Conservation (phyloP, 306 rosid genomes). For the Quercus variabilis region DNA sequence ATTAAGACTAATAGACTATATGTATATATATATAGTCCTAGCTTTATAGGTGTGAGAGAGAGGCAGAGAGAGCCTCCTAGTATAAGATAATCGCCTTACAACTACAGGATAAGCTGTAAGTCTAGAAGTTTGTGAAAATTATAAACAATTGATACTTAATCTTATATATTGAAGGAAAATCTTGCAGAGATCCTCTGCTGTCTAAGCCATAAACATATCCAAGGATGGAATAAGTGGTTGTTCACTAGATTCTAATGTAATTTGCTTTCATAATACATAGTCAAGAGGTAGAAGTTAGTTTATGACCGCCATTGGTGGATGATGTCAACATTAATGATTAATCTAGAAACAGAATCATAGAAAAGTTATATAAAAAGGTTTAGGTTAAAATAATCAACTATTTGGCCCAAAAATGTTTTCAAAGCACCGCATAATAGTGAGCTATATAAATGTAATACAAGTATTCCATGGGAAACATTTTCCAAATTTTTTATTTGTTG, state of each 20-base stretch:
- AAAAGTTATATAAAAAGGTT: slow-evolving; percentile 1
- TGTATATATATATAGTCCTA: background rate
- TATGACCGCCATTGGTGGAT: slow-evolving; percentile 32
- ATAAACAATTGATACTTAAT: background rate
- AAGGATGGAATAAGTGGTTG: slow-evolving; percentile 25
- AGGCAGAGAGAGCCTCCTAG: background rate
- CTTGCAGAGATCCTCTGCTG: slow-evolving; percentile 15
- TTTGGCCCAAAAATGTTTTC: too few species aligned
- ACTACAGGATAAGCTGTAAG: slow-evolving; percentile 13
- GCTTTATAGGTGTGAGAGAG: background rate
- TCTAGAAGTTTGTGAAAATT: background rate
- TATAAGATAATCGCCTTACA: slow-evolving; percentile 3
- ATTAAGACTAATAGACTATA: slow-evolving; percentile 16
- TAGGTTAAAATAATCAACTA: too few species aligned
- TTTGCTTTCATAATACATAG: background rate
- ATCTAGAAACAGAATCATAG: slow-evolving; percentile 30
- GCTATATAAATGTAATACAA: too few species aligned
- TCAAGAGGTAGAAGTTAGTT: slow-evolving; percentile 4
- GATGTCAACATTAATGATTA: slow-evolving; percentile 36
- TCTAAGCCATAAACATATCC: background rate
- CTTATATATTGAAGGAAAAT: slow-evolving; percentile 13
- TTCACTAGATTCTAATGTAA: slow-evolving; percentile 1
- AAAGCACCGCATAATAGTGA: too few species aligned
- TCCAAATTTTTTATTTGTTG: too few species aligned
- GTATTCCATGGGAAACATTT: too few species aligned